Percentiles rank a stretch among this genome's conserved stretches.
These are phyloP conservation scores for Podospora tetraspora DNA, from an alignment of 495 filamentous ascomycete species.

Conservation along the genomic window DNA sequence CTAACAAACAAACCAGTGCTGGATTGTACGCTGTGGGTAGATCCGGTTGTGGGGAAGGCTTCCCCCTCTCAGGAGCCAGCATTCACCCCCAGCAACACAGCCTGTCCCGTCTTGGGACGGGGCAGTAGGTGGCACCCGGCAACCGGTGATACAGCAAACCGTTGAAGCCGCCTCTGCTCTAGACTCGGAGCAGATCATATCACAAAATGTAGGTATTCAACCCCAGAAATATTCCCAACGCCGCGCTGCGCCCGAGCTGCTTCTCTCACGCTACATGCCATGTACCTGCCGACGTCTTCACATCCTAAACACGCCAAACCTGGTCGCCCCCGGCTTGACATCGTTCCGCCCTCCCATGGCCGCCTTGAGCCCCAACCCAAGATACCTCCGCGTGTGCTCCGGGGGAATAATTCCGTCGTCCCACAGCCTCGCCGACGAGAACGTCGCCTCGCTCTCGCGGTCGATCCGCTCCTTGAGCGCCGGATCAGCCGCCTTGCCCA, in stretches of 20 bases:
- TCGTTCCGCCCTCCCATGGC: constrained; percentile 64
- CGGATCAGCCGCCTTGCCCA: constrained; percentile 78
- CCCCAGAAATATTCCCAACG: neutral
- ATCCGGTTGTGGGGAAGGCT: neutral
- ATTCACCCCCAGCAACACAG: no score
- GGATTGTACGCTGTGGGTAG: no score
- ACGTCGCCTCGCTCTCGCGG: constrained; percentile 80
- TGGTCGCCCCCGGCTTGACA: constrained; percentile 57
- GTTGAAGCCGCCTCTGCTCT: neutral
- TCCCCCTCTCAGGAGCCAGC: neutral
- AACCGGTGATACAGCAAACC: neutral
- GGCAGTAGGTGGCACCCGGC: neutral
- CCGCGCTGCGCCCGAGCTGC: neutral
- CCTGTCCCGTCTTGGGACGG: neutral
- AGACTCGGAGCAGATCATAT: neutral
- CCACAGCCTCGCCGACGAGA: constrained; percentile 85
- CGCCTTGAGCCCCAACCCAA: constrained; percentile 76
- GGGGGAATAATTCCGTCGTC: constrained; percentile 93
- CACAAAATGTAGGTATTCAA: neutral
- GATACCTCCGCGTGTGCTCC: constrained; percentile 73
- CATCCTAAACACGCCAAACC: constrained; percentile 97
- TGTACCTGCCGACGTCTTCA: constrained; percentile 32
- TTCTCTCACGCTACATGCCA: neutral
- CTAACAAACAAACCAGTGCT: no score
- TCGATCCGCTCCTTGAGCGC: constrained; percentile 82